phyloP scores from a whole-genome alignment of 129 eudicot genomes.

The sunflower (Helianthus annuus) region HanXRQr2.0-SUNRISE NC_035434.2:25680901-25681400 shows the following conservation, averaged over 20 bases:
- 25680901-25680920: constrained; percentile 34
- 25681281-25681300: neutral
- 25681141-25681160: constrained; percentile 4
- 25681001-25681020: constrained; percentile 27
- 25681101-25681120: constrained; percentile 27
- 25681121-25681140: constrained; percentile 10
- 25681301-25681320: too few species aligned
- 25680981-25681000: constrained; percentile 14
- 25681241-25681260: neutral
- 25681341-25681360: too few species aligned
- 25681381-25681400: too few species aligned
- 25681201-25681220: constrained; percentile 13
- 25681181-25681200: neutral
- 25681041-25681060: constrained; percentile 26
- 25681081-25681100: constrained; percentile 13
- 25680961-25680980: constrained; percentile 25
- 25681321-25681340: too few species aligned
- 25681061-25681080: constrained; percentile 20
- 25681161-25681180: constrained; percentile 4
- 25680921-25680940: constrained; percentile 33
- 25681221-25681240: neutral
- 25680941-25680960: constrained; percentile 20
- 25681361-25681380: too few species aligned
- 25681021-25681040: constrained; percentile 12
- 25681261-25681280: neutral